These are phyloP conservation scores for Rhytidiadelphus loreus DNA, from an alignment of 225 moss, liverwort and hornwort genomes.

Conservation along the genomic window DNA sequence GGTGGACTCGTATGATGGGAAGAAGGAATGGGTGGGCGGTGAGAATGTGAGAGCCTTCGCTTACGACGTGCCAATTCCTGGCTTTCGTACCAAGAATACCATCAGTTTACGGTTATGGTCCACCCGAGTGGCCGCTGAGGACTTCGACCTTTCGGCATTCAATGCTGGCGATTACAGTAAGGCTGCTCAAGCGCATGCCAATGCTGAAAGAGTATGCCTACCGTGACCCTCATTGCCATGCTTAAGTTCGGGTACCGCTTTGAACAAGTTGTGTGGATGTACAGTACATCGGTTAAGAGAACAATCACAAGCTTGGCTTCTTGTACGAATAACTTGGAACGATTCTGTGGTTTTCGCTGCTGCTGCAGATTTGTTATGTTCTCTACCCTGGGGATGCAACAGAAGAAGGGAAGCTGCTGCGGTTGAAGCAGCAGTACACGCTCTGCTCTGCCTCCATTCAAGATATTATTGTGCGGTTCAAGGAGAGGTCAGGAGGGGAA, in stretches of 20 bases:
- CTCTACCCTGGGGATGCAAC: slow-evolving; percentile 86
- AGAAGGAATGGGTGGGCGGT: slow-evolving; percentile 87
- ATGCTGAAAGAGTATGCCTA: slow-evolving; percentile 60
- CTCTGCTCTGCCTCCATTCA: slow-evolving; percentile 97
- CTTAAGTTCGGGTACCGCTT: neutral
- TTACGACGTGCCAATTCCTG: slow-evolving; percentile 93
- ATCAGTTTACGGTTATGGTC: slow-evolving; percentile 88
- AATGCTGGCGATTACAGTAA: slow-evolving; percentile 67
- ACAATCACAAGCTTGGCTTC: neutral
- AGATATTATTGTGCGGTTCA: slow-evolving; percentile 84
- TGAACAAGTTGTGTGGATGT: neutral
- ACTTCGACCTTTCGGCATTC: slow-evolving; percentile 77
- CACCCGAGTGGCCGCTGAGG: slow-evolving; percentile 59
- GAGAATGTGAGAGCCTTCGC: slow-evolving; percentile 76
- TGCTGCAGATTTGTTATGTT: slow-evolving; percentile 84
- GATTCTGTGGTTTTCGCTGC: neutral
- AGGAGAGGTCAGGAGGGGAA: slow-evolving; percentile 68
- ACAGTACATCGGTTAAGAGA: neutral
- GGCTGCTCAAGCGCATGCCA: slow-evolving; percentile 57
- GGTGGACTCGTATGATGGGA: slow-evolving; percentile 50
- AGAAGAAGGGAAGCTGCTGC: slow-evolving; percentile 68
- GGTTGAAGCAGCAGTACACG: slow-evolving; percentile 90
- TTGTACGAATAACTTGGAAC: neutral
- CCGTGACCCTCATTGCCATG: neutral
- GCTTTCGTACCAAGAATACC: slow-evolving; percentile 80